Percentiles rank a stretch among this genome's conserved stretches.
Conservation (phyloP, 2,329 filamentous ascomycete genomes). For the Colletotrichum paranaense region DNA sequence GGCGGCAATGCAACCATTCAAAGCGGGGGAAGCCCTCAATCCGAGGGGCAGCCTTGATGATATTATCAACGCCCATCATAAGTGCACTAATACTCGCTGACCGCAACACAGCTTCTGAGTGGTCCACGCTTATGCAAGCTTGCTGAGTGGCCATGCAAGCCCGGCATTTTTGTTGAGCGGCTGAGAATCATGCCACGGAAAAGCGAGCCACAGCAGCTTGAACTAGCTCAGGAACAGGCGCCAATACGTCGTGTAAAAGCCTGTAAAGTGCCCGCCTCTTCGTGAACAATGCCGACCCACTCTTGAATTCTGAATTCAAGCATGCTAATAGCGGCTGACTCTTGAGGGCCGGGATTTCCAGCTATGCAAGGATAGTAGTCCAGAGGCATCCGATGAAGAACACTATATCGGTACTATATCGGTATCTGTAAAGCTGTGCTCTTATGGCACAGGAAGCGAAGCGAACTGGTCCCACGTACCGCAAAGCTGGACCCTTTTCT, state of each 20-base stretch:
- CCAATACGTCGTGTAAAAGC: constrained; percentile 7
- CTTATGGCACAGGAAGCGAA: constrained; percentile 3
- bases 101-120: neutral
- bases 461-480: constrained; percentile 1
- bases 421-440: neutral
- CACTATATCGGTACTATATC: neutral
- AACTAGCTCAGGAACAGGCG: constrained; percentile 7
- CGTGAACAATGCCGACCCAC: constrained; percentile 28
- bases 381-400: constrained; percentile 29
- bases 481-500: constrained; percentile 1
- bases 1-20: constrained; percentile 25
- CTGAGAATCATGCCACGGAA: constrained; percentile 27
- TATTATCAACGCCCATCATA: neutral
- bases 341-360: constrained; percentile 8
- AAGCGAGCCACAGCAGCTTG: neutral
- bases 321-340: constrained; percentile 29
- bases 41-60: constrained; percentile 4
- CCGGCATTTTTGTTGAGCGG: constrained; percentile 23
- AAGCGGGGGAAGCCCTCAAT: neutral
- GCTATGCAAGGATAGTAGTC: constrained; percentile 24
- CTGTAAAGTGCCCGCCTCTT: constrained; percentile 20
- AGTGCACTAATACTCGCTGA: constrained; percentile 4
- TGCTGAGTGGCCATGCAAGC: constrained; percentile 7
- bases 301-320: constrained; percentile 20
- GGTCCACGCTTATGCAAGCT: constrained; percentile 25